Evolutionary conservation across 2,329 filamentous ascomycete species (phyloP).

Genomic region (Fonsecaea pedrosoi): DNA sequence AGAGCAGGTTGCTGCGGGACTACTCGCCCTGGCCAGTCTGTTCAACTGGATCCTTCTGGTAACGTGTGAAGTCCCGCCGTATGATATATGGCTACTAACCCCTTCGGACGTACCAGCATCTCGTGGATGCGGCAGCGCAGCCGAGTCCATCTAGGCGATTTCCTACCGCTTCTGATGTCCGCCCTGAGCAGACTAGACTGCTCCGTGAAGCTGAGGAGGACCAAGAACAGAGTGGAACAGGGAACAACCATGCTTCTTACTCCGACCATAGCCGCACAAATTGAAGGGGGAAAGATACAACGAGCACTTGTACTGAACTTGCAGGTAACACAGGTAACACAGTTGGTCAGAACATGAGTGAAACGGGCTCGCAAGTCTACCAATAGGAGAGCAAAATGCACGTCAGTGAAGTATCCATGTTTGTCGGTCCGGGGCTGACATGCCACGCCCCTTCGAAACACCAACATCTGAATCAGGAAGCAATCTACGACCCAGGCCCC

Average conservation of each 20-base stretch:
- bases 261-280: not conserved
- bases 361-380: not conserved
- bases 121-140: slow-evolving; percentile 11
- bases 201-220: slow-evolving; percentile 8
- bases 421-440: not conserved
- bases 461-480: not conserved
- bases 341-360: not conserved
- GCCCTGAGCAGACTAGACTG: slow-evolving; percentile 10
- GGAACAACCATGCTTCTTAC: slow-evolving; percentile 1
- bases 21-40: slow-evolving; percentile 37
- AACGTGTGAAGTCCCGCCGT: not conserved
- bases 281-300: not conserved
- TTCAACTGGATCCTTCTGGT: slow-evolving; percentile 32
- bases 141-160: not conserved
- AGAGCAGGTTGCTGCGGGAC: slow-evolving; percentile 42
- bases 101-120: not conserved
- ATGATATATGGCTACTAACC: not conserved
- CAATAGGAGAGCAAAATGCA: not conserved
- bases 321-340: not conserved
- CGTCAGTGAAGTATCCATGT: not conserved
- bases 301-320: too few relatives aligned
- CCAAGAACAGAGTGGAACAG: not conserved
- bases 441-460: not conserved
- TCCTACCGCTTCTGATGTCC: not conserved
- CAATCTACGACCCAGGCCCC: not conserved